These are phyloP conservation scores for Nothopassalora personata DNA, from an alignment of 2,329 filamentous ascomycete genomes.

Conservation along the genomic window DNA sequence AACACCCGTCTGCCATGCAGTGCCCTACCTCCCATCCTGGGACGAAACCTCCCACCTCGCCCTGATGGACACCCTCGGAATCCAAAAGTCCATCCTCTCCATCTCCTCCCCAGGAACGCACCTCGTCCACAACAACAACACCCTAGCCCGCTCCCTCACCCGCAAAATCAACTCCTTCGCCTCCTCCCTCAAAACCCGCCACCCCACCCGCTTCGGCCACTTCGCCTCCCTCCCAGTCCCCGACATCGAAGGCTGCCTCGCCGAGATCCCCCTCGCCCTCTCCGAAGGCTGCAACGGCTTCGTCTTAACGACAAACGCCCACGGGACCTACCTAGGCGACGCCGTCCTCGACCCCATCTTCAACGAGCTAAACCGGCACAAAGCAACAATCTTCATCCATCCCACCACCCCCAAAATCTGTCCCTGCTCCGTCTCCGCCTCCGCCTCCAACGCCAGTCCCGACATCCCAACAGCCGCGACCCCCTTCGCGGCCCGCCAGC, in stretches of 20 bases:
- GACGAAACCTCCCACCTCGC: conserved; percentile 42
- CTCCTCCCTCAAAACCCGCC: conserved; percentile 34
- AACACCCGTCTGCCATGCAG: no score
- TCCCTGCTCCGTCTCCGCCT: conserved; percentile 19
- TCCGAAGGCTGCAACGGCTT: conserved; percentile 48
- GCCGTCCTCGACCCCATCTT: conserved; percentile 44
- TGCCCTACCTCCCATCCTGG: conserved; percentile 45
- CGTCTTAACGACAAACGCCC: conserved; percentile 48
- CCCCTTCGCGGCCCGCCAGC: conserved; percentile 36
- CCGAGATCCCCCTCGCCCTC: conserved; percentile 44
- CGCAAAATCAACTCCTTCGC: conserved; percentile 41
- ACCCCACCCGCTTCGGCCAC: conserved; percentile 45
- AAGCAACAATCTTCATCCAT: conserved; percentile 51
- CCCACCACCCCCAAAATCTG: conserved; percentile 46
- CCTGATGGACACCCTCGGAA: conserved; percentile 47
- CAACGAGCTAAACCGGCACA: conserved; percentile 42
- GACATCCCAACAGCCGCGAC: conserved; percentile 29
- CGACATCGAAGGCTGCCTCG: conserved; percentile 43
- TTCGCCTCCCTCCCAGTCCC: conserved; percentile 52
- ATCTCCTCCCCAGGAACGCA: conserved; percentile 52
- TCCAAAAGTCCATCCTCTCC: conserved; percentile 50
- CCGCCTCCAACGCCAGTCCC: conserved; percentile 7
- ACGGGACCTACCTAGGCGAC: conserved; percentile 51
- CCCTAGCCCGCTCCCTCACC: conserved; percentile 35
- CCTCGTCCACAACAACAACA: conserved; percentile 38